Evolutionary conservation across 2,329 filamentous ascomycete species (phyloP).

Genomic region (Zymoseptoria pseudotritici): DNA sequence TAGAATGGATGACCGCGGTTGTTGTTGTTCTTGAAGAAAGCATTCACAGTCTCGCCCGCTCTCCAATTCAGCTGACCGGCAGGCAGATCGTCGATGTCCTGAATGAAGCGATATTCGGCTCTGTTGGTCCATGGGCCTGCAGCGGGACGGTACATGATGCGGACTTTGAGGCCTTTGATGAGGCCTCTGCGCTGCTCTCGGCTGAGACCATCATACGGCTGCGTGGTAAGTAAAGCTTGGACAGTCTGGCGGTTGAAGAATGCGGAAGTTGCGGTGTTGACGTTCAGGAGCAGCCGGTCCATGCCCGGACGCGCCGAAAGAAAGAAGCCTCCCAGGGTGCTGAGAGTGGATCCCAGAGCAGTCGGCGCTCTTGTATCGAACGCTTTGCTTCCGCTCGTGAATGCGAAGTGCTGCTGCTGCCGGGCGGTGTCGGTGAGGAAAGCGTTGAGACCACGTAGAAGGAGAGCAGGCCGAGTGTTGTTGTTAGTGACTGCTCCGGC

Average conservation of each 20-base stretch:
- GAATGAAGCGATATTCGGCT: not conserved
- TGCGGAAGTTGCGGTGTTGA: constrained; percentile 18
- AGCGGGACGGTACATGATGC: constrained; percentile 5
- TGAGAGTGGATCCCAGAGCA: not conserved
- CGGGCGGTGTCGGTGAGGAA: constrained; percentile 1
- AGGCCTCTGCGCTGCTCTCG: not conserved
- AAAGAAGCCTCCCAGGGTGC: constrained; percentile 11
- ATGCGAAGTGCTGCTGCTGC: not conserved
- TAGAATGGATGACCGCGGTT: no score
- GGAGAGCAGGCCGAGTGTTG: constrained; percentile 1
- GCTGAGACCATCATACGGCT: not conserved
- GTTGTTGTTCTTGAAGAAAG: no score
- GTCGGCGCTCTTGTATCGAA: not conserved
- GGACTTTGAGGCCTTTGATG: constrained; percentile 10
- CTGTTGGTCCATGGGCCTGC: not conserved
- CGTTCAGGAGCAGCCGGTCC: constrained; percentile 10
- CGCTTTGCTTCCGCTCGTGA: not conserved
- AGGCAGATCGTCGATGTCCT: not conserved
- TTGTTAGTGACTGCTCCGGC: not conserved
- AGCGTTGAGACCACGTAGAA: constrained; percentile 11
- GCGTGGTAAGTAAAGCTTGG: not conserved
- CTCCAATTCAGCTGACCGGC: not conserved
- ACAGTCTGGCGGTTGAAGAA: constrained; percentile 5
- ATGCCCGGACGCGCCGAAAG: constrained; percentile 12
- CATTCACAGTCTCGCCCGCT: not conserved